Evolutionary conservation across 2,329 filamentous ascomycete genomes (phyloP), one percentile per base, ranked within the genome.

Genomic region (Penicillium corylophilum): DNA sequence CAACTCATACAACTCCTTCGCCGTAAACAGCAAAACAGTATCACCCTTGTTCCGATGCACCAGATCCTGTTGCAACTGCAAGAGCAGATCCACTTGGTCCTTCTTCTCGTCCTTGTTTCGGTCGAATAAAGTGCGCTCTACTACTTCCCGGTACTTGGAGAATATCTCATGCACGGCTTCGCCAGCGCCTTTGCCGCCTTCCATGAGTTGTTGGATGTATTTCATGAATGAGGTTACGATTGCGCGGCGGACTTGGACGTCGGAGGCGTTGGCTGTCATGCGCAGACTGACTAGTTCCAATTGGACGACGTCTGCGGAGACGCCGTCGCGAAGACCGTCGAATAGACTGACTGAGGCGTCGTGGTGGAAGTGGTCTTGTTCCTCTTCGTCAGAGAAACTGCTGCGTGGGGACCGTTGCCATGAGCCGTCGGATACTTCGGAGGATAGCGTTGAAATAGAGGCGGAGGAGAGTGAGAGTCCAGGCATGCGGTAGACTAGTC

Each of bases 241-340:
- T 15, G 94, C 91, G 29, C 87, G 86, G 40, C 93, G 89, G 65
- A 97, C 89, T 71, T 94, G 88, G 59, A 87, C 82, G 65, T 96
- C 93, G 1, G 90, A 92, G 2, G 94, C 94, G 65, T 97, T 90
- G 64, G 89, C 90, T 48, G 87, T 88, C 71, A 99, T 89, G 10
- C 93, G 87, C n/a, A 97, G 79, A 42, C 90, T 89, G 77, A 92
- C 95, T 56, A 99, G 88, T 70, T 99, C 94, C 29, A 97, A 82
- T 69, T 93, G 90, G 64, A 96, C 92, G 57, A 95, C 94, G 67
- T 95, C 89, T 10, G 85, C 83, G 13, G 83, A 82, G 44, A 84
- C 77, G 20, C 86, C 87, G 54, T 84, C 82, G 46, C 88, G 86
- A 38, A 97, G 79, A 22, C 90, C 89, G 64, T 96, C 92, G 55